Percentiles rank a stretch among this genome's conserved stretches.
phyloP scores from a whole-genome alignment of 2,329 filamentous ascomycete species.

The Xylaria sp. region DNA sequence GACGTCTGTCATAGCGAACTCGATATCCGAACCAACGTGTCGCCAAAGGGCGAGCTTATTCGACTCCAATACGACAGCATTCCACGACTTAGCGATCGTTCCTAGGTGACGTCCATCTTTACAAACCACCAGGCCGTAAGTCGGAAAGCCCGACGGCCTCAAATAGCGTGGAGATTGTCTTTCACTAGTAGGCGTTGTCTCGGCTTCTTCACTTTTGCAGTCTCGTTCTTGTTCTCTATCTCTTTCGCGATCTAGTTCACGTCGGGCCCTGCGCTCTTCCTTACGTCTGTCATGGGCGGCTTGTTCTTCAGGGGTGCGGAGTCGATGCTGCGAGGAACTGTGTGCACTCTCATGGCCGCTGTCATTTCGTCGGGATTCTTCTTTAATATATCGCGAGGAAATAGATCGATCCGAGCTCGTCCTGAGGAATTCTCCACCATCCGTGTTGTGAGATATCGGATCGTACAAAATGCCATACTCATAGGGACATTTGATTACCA shows the following conservation, averaged over 20 bases:
- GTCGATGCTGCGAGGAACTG: constrained; percentile 48
- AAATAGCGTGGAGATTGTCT: constrained; percentile 53
- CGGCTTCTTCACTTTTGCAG: constrained; percentile 52
- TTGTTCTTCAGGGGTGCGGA: constrained; percentile 60
- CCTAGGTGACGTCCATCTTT: background rate
- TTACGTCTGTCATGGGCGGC: constrained; percentile 62
- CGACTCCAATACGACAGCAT: background rate
- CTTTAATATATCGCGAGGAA: constrained; percentile 54
- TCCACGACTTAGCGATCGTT: background rate
- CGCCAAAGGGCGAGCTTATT: background rate
- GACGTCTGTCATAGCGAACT: background rate
- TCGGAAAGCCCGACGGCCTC: constrained; percentile 56
- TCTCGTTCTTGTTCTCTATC: constrained; percentile 31
- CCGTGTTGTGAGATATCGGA: background rate
- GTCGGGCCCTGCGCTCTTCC: constrained; percentile 57
- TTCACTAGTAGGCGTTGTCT: constrained; percentile 39
- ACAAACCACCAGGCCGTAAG: constrained; percentile 50
- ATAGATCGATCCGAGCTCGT: constrained; percentile 49
- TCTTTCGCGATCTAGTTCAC: constrained; percentile 20
- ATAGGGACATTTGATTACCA: background rate
- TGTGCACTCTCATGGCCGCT: constrained; percentile 58
- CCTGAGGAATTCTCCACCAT: constrained; percentile 44
- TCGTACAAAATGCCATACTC: background rate
- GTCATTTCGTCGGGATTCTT: constrained; percentile 42
- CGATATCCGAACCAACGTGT: background rate